A percentile compares a stretch with the other conserved stretches of the same genome.
phyloP scores from a whole-genome alignment of 139 green algal species.

The Limnomonas spitsbergensis region DNA sequence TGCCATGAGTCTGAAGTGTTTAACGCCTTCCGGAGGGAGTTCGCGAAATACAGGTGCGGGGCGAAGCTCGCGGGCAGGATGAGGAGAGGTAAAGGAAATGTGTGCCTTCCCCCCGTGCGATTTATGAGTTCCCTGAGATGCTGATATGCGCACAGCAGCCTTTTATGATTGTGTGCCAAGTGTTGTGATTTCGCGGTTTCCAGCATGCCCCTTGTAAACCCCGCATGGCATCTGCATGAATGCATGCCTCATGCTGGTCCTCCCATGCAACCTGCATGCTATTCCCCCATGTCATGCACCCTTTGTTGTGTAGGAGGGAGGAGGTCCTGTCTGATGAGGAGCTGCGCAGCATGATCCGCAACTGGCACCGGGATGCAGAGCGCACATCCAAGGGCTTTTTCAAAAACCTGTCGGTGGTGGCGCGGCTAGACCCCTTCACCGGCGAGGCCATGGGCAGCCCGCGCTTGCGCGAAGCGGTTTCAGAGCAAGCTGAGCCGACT shows the following conservation, averaged over 20 bases:
- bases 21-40: slow-evolving; percentile 39
- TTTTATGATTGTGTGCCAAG: too few relatives aligned
- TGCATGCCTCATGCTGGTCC: not conserved
- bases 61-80: not conserved
- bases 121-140: too few relatives aligned
- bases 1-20: slow-evolving; percentile 42
- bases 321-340: slow-evolving; percentile 44
- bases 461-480: too few relatives aligned
- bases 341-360: slow-evolving; percentile 61
- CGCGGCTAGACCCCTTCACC: slow-evolving; percentile 14
- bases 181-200: not conserved
- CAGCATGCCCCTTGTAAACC: not conserved
- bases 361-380: slow-evolving; percentile 56
- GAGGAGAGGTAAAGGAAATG: not conserved
- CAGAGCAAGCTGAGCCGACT: too few relatives aligned
- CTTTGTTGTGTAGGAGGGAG: slow-evolving; percentile 4
- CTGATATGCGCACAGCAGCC: too few relatives aligned
- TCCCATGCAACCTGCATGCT: not conserved
- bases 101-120: too few relatives aligned
- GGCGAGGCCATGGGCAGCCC: not conserved
- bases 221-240: not conserved
- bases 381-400: slow-evolving; percentile 53
- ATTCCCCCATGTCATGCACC: not conserved
- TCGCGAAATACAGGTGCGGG: slow-evolving; percentile 34
- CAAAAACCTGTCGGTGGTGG: slow-evolving; percentile 42